Evolutionary conservation across 192 early-diverging fungal species (phyloP).

Genomic region (Mortierella claussenii): DNA sequence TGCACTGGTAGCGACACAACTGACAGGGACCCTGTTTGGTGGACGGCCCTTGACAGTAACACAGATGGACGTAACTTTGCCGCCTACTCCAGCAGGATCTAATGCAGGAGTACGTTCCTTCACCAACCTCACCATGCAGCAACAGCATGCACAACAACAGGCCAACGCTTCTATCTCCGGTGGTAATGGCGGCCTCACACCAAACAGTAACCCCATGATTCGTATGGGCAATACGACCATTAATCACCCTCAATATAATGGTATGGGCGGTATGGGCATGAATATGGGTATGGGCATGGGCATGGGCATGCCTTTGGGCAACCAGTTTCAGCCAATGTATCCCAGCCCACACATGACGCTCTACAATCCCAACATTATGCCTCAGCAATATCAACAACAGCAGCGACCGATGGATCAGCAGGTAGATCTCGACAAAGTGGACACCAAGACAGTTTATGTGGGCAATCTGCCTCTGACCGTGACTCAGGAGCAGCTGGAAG

Average conservation of each 20-base stretch:
- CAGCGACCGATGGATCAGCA: constrained; percentile 15
- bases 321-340: constrained; percentile 44
- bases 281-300: constrained; percentile 24
- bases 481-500: constrained; percentile 47
- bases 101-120: constrained; percentile 24
- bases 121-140: constrained; percentile 32
- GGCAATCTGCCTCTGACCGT: constrained; percentile 44
- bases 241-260: constrained; percentile 43
- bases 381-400: constrained; percentile 27
- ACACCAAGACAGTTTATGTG: constrained; percentile 47
- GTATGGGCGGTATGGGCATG: constrained; percentile 29
- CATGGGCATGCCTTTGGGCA: constrained; percentile 27
- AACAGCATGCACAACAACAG: constrained; percentile 30
- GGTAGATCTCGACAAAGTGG: constrained; percentile 39
- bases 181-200: neutral
- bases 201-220: constrained; percentile 29
- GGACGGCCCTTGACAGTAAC: constrained; percentile 35
- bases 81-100: neutral
- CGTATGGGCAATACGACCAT: constrained; percentile 45
- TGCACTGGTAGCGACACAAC: constrained; percentile 30
- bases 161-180: neutral
- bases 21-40: constrained; percentile 51
- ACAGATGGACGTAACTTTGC: constrained; percentile 38
- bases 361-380: constrained; percentile 33
- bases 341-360: constrained; percentile 48